Evolutionary conservation across 345 rosid genomes (phyloP).

Genomic region (Populus davidiana): DNA sequence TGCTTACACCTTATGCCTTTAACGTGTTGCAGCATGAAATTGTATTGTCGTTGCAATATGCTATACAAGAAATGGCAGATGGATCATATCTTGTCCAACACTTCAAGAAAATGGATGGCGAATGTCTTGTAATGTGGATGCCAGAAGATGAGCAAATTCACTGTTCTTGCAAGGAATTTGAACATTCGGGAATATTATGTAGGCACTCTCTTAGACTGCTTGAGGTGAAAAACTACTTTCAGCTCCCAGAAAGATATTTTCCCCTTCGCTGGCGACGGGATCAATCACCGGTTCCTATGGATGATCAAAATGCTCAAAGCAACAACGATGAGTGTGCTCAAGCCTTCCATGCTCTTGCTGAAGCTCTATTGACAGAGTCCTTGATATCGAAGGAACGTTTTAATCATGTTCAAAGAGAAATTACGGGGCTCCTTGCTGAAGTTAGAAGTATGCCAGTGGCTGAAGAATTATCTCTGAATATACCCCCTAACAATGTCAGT

Average conservation of each 20-base stretch:
- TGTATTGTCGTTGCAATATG: constrained; percentile 75
- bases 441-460: constrained; percentile 50
- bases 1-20: constrained; percentile 82
- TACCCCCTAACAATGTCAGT: constrained; percentile 36
- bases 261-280: constrained; percentile 70
- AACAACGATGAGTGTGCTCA: constrained; percentile 54
- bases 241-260: constrained; percentile 77
- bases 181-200: constrained; percentile 74
- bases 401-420: constrained; percentile 57
- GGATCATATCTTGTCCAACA: constrained; percentile 76
- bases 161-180: constrained; percentile 94
- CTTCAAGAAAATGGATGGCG: constrained; percentile 80
- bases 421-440: constrained; percentile 47
- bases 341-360: constrained; percentile 64
- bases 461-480: constrained; percentile 38
- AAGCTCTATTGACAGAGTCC: constrained; percentile 65
- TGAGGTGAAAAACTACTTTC: constrained; percentile 64
- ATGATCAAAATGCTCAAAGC: constrained; percentile 42
- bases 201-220: constrained; percentile 79
- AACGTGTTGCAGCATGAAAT: constrained; percentile 68
- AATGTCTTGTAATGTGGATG: constrained; percentile 64
- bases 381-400: constrained; percentile 55
- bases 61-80: constrained; percentile 65
- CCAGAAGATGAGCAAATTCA: constrained; percentile 72
- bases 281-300: constrained; percentile 38